phyloP scores from a whole-genome alignment of 768 basidiomycete genomes.

The Dacryopinax primogenitus region DNA sequence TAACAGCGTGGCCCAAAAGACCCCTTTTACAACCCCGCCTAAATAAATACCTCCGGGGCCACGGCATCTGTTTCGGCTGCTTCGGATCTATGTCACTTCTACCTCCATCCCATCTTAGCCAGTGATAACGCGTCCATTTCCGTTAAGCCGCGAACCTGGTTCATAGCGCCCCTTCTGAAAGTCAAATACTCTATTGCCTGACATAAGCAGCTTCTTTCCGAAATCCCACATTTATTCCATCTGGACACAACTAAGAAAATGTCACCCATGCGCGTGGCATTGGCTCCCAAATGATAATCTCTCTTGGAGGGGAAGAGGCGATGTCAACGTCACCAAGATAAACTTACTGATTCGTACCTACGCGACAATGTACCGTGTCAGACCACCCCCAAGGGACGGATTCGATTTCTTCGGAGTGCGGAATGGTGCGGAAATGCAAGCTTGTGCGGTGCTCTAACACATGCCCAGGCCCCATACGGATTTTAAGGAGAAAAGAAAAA shows the following conservation, averaged over 20 bases:
- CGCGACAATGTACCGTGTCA: neutral
- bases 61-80: neutral
- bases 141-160: neutral
- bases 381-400: neutral
- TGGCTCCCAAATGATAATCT: neutral
- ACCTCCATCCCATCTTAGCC: neutral
- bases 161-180: neutral
- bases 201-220: conserved; percentile 5
- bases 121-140: neutral
- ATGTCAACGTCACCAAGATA: no score
- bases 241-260: neutral
- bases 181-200: conserved; percentile 5
- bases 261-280: neutral
- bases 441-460: neutral
- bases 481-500: neutral
- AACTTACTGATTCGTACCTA: neutral
- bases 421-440: neutral
- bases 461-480: neutral
- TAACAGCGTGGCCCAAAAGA: conserved; percentile 4
- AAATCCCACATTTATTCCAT: neutral
- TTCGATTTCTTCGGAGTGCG: neutral
- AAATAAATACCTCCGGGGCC: neutral
- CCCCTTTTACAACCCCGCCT: conserved; percentile 8
- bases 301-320: neutral
- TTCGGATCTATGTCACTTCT: conserved; percentile 6